These are phyloP conservation scores for Suhomyces chickasaworum DNA, from an alignment of 1,139 yeast species.

Conservation along the genomic window DNA sequence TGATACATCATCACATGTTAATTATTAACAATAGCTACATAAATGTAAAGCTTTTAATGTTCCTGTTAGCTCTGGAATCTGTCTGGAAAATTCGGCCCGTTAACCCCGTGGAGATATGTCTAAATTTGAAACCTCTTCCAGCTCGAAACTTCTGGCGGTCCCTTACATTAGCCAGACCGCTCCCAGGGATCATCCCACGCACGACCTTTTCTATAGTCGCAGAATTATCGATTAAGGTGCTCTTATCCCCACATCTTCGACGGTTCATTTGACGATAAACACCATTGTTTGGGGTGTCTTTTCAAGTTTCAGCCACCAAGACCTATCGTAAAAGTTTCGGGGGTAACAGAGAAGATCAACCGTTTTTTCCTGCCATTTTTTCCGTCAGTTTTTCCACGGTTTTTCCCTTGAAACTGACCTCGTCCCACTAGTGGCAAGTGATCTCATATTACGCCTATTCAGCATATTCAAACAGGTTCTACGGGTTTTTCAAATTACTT, in stretches of 20 bases:
- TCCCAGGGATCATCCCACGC: background rate
- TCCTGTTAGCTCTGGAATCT: too few species aligned
- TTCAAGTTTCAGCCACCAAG: background rate
- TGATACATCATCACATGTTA: too few species aligned
- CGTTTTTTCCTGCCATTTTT: too few species aligned
- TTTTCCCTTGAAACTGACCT: background rate
- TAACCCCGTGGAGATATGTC: too few species aligned
- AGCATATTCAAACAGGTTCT: background rate
- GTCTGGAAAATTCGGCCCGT: too few species aligned
- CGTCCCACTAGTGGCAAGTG: background rate
- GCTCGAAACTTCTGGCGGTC: background rate
- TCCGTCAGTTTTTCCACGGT: too few species aligned
- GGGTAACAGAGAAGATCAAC: background rate
- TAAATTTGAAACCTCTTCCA: too few species aligned
- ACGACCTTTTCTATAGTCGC: background rate
- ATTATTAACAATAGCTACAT: too few species aligned
- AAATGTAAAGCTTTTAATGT: too few species aligned
- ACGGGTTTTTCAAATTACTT: background rate
- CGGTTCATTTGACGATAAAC: background rate
- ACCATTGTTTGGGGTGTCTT: background rate
- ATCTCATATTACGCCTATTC: background rate
- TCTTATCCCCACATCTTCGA: background rate
- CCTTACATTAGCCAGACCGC: background rate
- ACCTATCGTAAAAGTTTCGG: background rate
- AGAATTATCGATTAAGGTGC: background rate